Evolutionary conservation across 148 eudicot genomes (phyloP), one percentile per base, ranked within the genome.

Genomic region (Rhododendron molle): DNA sequence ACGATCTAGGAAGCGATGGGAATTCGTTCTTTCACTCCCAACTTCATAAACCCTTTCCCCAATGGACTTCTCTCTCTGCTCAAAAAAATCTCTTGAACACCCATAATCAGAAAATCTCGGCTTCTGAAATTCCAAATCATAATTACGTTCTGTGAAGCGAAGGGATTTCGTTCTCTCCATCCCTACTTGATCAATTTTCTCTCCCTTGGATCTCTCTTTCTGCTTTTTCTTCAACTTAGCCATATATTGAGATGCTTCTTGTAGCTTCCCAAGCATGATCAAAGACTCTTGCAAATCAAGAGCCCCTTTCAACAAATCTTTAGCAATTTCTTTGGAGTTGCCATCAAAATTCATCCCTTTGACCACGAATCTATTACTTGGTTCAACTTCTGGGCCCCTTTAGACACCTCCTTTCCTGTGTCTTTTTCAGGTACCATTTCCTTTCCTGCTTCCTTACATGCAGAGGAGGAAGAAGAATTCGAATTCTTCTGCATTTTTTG

Each of bases 271-370:
- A 56, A 96, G 93, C 92, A 93, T 88, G 60, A 80, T 84, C n/a
- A 96, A 88, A 46, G 98, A 96, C 78, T 94, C 94, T 74, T 91
- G 93, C 83, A 96, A 91, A 91, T 93, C 95, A 85, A 92, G 87
- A 82, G 96, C 96, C 28, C 95, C 97, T 89, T 86, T 92, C 82
- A 94, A 85, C 94, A 93, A 90, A 83, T 94, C 95, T 86, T 90
- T 88, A 0, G 98, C 94, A 4, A 93, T 87, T 28, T 91, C 88
- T 71, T 85, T 89, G 23, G 94, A 85, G 84, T 85, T 47, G 15
- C 85, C 80, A 32, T 77, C 88, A 56, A 81, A 84, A 56, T 73
- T 71, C 21, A 23, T 85, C 50, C 83, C 88, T 52, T 87, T 87
- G 96, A 88, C 92, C 92, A 91, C 12, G 82, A 50, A 50, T 49